phyloP scores from a whole-genome alignment of 2,329 filamentous ascomycete species.

The Colletotrichum sp. region DNA sequence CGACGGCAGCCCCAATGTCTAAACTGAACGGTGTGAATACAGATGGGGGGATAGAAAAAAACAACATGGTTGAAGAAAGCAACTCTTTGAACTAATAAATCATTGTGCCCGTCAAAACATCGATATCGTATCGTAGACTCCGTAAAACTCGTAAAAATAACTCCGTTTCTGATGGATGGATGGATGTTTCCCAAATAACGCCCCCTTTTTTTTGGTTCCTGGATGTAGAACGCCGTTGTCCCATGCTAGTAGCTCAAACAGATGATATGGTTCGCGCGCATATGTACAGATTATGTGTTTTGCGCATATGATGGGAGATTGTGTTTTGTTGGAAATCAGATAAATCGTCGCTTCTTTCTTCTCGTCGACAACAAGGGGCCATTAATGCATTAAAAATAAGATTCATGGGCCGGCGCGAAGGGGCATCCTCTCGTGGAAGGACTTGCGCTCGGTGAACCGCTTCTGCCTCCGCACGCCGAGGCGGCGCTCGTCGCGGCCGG shows the following conservation, averaged over 20 bases:
- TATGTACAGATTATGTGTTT: not conserved
- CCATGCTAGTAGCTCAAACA: not conserved
- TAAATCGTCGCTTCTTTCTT: not conserved
- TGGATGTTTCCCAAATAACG: not conserved
- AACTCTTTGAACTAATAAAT: not conserved
- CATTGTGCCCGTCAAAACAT: not conserved
- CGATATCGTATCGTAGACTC: not conserved
- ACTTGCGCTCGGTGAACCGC: conserved; percentile 44
- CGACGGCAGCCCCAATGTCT: not conserved
- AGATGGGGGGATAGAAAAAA: not conserved
- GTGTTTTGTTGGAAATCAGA: not conserved
- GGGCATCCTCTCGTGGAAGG: conserved; percentile 1
- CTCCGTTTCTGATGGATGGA: not conserved
- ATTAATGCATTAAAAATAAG: not conserved
- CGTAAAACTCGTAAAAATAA: not conserved
- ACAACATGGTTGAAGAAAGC: not conserved
- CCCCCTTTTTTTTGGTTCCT: not conserved
- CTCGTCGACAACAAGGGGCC: not conserved
- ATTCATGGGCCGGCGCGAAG: not conserved
- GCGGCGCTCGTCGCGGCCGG: conserved; percentile 31
- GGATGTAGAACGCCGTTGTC: not conserved
- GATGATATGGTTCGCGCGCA: not conserved
- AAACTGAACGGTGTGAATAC: not conserved
- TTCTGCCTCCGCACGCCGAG: conserved; percentile 41
- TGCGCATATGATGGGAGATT: not conserved